Conservation (phyloP, 1,284 basidiomycete genomes). For the Porogramme epimiltina region DNA sequence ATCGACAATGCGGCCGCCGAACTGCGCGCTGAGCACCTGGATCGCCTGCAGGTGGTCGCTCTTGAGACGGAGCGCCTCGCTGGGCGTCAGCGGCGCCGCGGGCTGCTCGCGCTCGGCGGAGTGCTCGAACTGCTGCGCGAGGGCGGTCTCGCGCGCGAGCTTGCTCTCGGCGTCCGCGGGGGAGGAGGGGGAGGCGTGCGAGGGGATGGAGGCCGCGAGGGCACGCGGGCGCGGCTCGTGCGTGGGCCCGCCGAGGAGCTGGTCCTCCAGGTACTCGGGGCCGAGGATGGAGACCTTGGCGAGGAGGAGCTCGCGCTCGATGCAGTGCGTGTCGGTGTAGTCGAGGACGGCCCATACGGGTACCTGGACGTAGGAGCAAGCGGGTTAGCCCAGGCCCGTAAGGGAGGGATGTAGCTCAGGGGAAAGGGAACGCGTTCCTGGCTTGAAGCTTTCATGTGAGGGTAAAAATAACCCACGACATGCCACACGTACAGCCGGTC, state of each 20-base stretch:
- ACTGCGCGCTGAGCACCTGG: slow-evolving; percentile 84
- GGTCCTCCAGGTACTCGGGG: slow-evolving; percentile 94
- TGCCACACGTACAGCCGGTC: no score
- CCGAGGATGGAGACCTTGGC: slow-evolving; percentile 87
- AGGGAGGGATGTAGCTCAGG: no score
- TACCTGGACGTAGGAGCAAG: slow-evolving; percentile 53
- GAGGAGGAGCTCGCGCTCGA: slow-evolving; percentile 39
- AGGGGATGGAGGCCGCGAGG: not conserved
- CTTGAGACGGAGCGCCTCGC: slow-evolving; percentile 86
- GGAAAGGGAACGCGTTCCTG: not conserved
- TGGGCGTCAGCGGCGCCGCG: slow-evolving; percentile 49
- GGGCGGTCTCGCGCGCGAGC: slow-evolving; percentile 64
- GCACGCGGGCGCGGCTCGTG: slow-evolving; percentile 59
- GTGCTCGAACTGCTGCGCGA: slow-evolving; percentile 79
- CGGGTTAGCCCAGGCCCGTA: no score
- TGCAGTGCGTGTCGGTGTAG: slow-evolving; percentile 85
- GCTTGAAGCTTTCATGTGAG: no score
- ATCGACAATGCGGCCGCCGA: slow-evolving; percentile 93
- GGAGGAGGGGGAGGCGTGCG: slow-evolving; percentile 21
- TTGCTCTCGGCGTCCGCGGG: slow-evolving; percentile 43
- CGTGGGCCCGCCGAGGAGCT: slow-evolving; percentile 81
- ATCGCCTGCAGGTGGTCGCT: slow-evolving; percentile 90
- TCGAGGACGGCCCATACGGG: slow-evolving; percentile 98
- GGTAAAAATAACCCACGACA: no score
- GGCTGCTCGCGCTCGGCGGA: slow-evolving; percentile 27